These are phyloP conservation scores for Phytophthora litchii DNA, from an alignment of 352 stramenopile genomes.

Conservation along the genomic window DNA sequence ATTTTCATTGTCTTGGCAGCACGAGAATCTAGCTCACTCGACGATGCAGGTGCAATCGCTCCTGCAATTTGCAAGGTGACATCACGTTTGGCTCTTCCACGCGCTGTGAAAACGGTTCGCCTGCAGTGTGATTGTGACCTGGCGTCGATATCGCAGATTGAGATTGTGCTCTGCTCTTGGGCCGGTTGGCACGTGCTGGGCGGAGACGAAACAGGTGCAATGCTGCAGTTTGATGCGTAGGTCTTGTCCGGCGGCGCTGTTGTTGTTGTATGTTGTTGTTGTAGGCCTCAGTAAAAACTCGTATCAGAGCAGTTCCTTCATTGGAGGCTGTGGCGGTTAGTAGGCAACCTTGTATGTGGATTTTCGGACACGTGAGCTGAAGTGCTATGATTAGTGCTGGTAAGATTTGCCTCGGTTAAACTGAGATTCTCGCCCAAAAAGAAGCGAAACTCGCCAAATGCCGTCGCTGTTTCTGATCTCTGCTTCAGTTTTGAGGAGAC, in stretches of 20 bases:
- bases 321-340: neutral
- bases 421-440: neutral
- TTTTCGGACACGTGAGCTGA: neutral
- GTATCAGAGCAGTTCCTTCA: no score
- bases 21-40: neutral
- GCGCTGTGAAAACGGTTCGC: constrained; percentile 9
- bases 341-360: neutral
- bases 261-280: no score
- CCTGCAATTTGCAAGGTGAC: constrained; percentile 30
- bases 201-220: constrained; percentile 26
- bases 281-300: no score
- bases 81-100: constrained; percentile 31
- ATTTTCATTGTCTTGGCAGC: neutral
- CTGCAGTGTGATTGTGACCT: constrained; percentile 24
- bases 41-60: constrained; percentile 2
- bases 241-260: constrained; percentile 1
- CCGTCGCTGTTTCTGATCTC: constrained; percentile 16
- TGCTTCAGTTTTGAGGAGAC: constrained; percentile 23
- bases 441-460: neutral
- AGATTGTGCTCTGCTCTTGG: constrained; percentile 25
- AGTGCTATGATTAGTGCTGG: constrained; percentile 1
- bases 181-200: constrained; percentile 27
- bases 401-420: constrained; percentile 14
- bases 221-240: neutral
- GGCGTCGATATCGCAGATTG: constrained; percentile 22